Base-by-base conservation (phyloP, 2,329 filamentous ascomycete species). In the Tolypocladium ovalisporum region DNA sequence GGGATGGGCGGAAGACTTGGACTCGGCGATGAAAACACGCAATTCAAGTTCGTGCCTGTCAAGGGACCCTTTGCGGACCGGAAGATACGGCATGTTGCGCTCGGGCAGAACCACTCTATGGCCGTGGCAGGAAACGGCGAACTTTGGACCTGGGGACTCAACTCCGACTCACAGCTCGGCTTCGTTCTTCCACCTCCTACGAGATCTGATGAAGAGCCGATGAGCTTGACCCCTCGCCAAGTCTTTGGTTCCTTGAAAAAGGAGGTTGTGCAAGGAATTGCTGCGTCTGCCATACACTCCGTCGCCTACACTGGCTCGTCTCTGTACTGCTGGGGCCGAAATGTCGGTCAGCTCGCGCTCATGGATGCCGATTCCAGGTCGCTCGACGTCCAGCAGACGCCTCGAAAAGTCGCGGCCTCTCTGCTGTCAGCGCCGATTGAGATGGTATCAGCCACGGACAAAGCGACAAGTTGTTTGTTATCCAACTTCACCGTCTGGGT, bases 321-420 rank as follows among this genome's bases (percentile, higher is more conserved):
- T 1, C 75, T 99, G 1, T 99, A 89, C 68, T 96, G 90, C 2
- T 99, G 96, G 79, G 94, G 94, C 27, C 95, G 94, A 66, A 99
- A 97, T 65, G 85, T 91, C 64, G 94, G 94, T 1, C 94, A 99
- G 70, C 81, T 99, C 52, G 94, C 91, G 6, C 80, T 99, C 56
- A 91, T 97, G 75, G 94, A 97, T 69, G 93, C 94, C 0, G 93
- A 97, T 72, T 95, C 94, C 32, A 85, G 92, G 52, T 97, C 91
- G 0, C 80, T 97, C 6, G 89, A 94, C 63, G 76, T 87, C n/a
- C 94, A 97, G 67, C 75, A 81, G 24, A 85, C 83, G 0, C 94
- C 94, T 29, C 84, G 94, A 52, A 93, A 88, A 67, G 92, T 99
- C 49, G 92, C 90, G 0, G 90, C 90, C 0, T 94, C 91, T 0